Conservation (phyloP, 108 stramenopile genomes). For the Cyclostephanos tholiformis region DNA sequence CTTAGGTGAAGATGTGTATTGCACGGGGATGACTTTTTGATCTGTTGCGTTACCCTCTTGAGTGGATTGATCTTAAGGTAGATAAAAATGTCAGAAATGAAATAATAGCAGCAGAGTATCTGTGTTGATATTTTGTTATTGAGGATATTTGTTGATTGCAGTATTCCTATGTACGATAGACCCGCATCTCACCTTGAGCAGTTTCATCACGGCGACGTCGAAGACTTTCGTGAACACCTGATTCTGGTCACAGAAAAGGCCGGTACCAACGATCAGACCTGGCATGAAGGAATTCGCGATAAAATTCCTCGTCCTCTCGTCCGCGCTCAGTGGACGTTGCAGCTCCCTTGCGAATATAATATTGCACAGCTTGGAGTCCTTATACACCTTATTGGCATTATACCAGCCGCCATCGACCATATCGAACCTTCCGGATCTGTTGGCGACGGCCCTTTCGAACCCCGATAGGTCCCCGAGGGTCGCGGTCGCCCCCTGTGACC, state of each 20-base stretch:
- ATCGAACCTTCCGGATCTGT: constrained; percentile 58
- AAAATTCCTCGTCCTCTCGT: constrained; percentile 45
- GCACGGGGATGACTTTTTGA: no score
- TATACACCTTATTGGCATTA: constrained; percentile 92
- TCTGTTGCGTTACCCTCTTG: no score
- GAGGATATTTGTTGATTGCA: no score
- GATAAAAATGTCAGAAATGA: no score
- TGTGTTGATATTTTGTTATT: no score
- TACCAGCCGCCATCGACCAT: constrained; percentile 89
- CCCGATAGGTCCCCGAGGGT: constrained; percentile 83
- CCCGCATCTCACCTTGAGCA: constrained; percentile 79
- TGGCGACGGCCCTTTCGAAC: constrained; percentile 45
- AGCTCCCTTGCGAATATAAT: constrained; percentile 83
- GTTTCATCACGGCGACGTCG: constrained; percentile 69
- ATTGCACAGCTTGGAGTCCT: constrained; percentile 87
- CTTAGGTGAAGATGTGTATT: no score
- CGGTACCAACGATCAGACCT: constrained; percentile 80
- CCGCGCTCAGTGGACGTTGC: constrained; percentile 55
- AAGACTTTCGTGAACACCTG: constrained; percentile 77
- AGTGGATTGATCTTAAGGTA: no score
- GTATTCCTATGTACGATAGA: no score
- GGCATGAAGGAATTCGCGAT: constrained; percentile 78
- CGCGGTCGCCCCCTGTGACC: constrained; percentile 72
- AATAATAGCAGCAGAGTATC: no score
- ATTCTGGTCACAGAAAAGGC: constrained; percentile 87